Conservation (phyloP, 352 stramenopile genomes). For the Thalassiosira exigua region DNA sequence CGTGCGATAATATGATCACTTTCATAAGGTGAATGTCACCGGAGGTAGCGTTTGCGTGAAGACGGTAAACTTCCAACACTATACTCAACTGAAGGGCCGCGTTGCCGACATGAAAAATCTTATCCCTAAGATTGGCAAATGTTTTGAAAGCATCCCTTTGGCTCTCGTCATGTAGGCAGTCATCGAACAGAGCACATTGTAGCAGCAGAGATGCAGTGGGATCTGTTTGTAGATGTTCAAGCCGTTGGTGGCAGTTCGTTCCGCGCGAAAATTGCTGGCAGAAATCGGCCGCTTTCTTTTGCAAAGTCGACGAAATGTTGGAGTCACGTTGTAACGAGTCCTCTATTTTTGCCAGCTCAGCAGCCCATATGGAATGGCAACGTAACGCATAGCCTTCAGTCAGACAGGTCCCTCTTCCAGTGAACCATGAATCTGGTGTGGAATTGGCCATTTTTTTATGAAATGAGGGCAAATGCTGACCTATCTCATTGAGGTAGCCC, state of each 20-base stretch:
- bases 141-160: conserved; percentile 26
- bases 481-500: conserved; percentile 53
- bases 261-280: no score
- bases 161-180: conserved; percentile 41
- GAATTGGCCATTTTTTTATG: no score
- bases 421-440: no score
- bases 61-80: conserved; percentile 53
- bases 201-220: conserved; percentile 34
- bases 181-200: conserved; percentile 62
- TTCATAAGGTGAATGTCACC: conserved; percentile 65
- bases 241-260: neutral
- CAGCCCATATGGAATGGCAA: conserved; percentile 26
- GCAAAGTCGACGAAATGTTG: conserved; percentile 17
- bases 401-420: conserved; percentile 39
- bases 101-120: conserved; percentile 61
- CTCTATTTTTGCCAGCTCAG: conserved; percentile 32
- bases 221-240: conserved; percentile 29
- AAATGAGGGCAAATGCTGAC: conserved; percentile 29
- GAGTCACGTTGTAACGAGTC: conserved; percentile 20
- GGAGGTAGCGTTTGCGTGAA: conserved; percentile 36
- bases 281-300: conserved; percentile 27
- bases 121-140: conserved; percentile 53
- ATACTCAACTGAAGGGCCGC: conserved; percentile 48
- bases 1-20: conserved; percentile 46
- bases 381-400: conserved; percentile 49